Base-by-base conservation (phyloP, 2,329 filamentous ascomycete species). In the Stagonosporopsis tanaceti region DNA sequence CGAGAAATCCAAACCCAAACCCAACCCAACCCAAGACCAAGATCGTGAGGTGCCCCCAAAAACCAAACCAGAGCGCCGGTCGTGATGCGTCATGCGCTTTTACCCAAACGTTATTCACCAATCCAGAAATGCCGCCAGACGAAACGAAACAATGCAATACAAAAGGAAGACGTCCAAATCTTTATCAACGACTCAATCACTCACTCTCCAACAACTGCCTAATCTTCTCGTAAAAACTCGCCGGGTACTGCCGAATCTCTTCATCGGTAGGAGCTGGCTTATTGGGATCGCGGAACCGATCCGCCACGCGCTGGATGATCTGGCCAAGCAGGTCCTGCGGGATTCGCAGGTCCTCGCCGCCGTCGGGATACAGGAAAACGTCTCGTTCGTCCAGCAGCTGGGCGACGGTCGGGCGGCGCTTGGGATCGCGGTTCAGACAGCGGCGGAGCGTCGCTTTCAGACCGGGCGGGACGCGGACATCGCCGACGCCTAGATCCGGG, bases 401-500 rank as follows among this genome's bases (percentile, higher is more conserved):
- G 7, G 79, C 77, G 25, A 87, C 81, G 3, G 82, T 87, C 8
- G 86, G 86, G 35, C 87, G 77, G 38, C 81, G 76, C 2, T 79
- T 77, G 20, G 85, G 81, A 61, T 88, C 84, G 35, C 87, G 81
- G 60, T 87, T 81, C 27, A 89, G 72, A 63, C 87, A 89, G 38
- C 80, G 77, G 50, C 82, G 81, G 42, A 89, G 70, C 0, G 85
- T 87, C 28, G 80, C 78, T 58, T 84, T 80, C 14, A 89, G 76
- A 2, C 82, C 81, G 4, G 81, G 78, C 0, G 86, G 85, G 0
- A 89, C 80, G 2, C 78, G 72, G 0, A 82, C 78, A 9, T 81
- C 88, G 40, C 91, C 91, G 47, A 93, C 80, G 12, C 89, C 91
- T 2, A 84, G 81, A 1, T 87, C 82, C 0, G 89, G 89, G 68